These are phyloP conservation scores for Russula brevipes DNA, from an alignment of 768 basidiomycete genomes.

Conservation along the genomic window DNA sequence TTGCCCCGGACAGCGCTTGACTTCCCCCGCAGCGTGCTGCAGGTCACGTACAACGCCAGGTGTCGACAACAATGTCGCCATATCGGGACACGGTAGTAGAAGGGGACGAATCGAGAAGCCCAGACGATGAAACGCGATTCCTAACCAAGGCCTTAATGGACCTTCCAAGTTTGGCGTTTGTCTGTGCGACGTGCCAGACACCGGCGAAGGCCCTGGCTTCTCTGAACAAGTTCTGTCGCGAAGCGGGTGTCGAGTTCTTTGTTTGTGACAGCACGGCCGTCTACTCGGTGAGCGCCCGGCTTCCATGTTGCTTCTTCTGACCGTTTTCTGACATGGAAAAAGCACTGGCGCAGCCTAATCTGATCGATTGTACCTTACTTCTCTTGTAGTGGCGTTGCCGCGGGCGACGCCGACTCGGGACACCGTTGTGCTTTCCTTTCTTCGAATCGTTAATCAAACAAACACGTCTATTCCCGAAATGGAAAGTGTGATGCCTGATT, in stretches of 20 bases:
- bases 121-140: constrained; percentile 8
- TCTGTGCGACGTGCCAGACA: constrained; percentile 3
- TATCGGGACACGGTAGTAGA: background rate
- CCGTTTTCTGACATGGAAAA: background rate
- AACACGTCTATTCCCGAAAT: background rate
- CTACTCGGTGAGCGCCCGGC: constrained; percentile 12
- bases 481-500: constrained; percentile 13
- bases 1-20: background rate
- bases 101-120: background rate
- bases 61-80: background rate
- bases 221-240: constrained; percentile 14
- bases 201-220: background rate
- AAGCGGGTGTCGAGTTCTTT: constrained; percentile 10
- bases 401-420: background rate
- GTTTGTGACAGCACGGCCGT: constrained; percentile 5
- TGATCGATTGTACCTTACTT: background rate
- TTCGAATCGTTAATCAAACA: background rate
- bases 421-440: background rate
- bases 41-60: constrained; percentile 6
- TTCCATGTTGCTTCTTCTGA: background rate
- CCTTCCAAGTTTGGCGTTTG: constrained; percentile 9
- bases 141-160: constrained; percentile 12
- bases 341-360: constrained; percentile 18
- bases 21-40: constrained; percentile 7
- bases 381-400: background rate